Percentiles rank a stretch among this genome's conserved stretches.
Conservation (phyloP, 768 basidiomycete genomes). For the Kwoniella botswanensis region DNA sequence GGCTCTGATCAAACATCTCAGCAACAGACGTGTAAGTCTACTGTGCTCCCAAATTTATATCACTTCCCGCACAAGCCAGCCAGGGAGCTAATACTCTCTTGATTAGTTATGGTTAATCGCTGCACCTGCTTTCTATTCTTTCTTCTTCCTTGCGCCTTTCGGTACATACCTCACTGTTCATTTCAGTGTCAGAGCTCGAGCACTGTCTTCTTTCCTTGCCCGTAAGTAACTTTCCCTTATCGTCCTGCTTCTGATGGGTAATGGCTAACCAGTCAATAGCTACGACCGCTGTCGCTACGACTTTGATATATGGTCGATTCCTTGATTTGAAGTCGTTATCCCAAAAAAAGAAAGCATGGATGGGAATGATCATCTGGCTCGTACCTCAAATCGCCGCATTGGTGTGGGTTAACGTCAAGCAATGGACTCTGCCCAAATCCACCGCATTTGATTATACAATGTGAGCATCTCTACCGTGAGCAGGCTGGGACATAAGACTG, state of each 20-base stretch:
- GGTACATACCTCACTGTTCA: slow-evolving; percentile 32
- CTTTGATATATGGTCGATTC: slow-evolving; percentile 28
- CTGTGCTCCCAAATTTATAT: no score
- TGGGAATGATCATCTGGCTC: slow-evolving; percentile 27
- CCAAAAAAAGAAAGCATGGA: slow-evolving; percentile 26
- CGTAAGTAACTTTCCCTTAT: slow-evolving; percentile 22
- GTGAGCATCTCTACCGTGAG: background rate
- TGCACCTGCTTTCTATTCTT: slow-evolving; percentile 36
- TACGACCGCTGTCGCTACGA: slow-evolving; percentile 28
- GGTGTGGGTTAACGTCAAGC: slow-evolving; percentile 38
- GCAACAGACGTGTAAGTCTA: slow-evolving; percentile 21
- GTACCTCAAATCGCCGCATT: slow-evolving; percentile 34
- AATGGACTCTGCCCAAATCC: slow-evolving; percentile 1
- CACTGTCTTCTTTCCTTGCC: slow-evolving; percentile 41
- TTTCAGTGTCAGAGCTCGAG: slow-evolving; percentile 33
- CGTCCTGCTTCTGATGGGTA: no score
- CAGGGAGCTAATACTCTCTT: no score
- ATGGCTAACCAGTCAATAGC: slow-evolving; percentile 4
- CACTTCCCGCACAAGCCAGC: no score
- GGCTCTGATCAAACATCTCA: slow-evolving; percentile 19
- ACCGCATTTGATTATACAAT: background rate
- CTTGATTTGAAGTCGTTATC: slow-evolving; percentile 34
- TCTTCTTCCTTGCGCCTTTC: slow-evolving; percentile 35
- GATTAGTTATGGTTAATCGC: slow-evolving; percentile 22
- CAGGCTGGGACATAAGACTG: slow-evolving; percentile 15